Conservation (phyloP, 768 basidiomycete genomes). For the Tricholoma terreum region DNA sequence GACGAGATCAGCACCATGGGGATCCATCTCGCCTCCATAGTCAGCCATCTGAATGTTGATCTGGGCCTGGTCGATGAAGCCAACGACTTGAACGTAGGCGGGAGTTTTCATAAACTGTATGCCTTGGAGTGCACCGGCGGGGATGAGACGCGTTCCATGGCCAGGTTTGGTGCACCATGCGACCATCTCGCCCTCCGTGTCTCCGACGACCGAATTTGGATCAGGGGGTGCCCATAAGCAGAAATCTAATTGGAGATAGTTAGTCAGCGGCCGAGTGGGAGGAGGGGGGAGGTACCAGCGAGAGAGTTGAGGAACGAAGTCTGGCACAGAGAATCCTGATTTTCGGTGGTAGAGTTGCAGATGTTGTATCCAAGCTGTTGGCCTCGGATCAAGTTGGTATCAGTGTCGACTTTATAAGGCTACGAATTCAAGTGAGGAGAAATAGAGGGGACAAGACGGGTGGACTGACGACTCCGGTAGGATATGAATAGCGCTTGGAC, state of each 20-base stretch:
- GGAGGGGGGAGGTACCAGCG: conserved; percentile 39
- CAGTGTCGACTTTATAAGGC: conserved; percentile 39
- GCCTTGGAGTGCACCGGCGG: conserved; percentile 50
- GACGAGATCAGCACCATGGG: conserved; percentile 52
- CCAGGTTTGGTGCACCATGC: conserved; percentile 68
- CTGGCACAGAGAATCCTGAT: conserved; percentile 56
- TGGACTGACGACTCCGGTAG: conserved; percentile 36
- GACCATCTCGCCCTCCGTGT: conserved; percentile 60
- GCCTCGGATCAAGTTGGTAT: conserved; percentile 29
- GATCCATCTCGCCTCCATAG: conserved; percentile 69
- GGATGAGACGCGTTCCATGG: conserved; percentile 63
- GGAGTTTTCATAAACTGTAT: conserved; percentile 55
- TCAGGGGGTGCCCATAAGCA: conserved; percentile 54
- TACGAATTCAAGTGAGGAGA: conserved; percentile 9
- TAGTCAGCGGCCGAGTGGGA: not conserved
- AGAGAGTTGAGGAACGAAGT: conserved; percentile 52
- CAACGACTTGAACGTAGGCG: conserved; percentile 53
- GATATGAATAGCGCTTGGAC: conserved; percentile 40
- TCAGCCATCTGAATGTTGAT: conserved; percentile 50
- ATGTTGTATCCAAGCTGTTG: conserved; percentile 61
- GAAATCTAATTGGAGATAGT: conserved; percentile 41
- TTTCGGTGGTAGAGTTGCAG: conserved; percentile 67
- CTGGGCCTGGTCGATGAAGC: conserved; percentile 52
- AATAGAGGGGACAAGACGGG: not conserved
- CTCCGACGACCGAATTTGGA: conserved; percentile 46